Conservation (phyloP, 169 alveolate species). For the Plasmodium inui region DNA sequence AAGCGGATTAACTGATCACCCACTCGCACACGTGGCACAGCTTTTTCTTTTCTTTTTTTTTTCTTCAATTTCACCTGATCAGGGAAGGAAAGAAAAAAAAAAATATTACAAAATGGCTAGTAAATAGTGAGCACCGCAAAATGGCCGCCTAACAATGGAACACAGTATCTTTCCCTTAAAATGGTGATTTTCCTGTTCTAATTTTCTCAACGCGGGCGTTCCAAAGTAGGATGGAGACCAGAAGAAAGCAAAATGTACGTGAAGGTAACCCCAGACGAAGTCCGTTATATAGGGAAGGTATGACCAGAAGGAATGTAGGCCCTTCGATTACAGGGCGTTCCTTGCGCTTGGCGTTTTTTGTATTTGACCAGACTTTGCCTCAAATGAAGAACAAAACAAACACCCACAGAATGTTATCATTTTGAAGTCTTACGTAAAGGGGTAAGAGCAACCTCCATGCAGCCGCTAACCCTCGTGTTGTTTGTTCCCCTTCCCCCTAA, state of each 20-base stretch:
- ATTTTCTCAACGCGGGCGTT: not conserved
- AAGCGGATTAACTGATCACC: not conserved
- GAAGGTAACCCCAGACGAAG: not conserved
- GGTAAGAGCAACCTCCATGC: not conserved
- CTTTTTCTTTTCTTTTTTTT: not conserved
- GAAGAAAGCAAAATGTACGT: not conserved
- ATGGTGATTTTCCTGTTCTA: not conserved
- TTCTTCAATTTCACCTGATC: not conserved
- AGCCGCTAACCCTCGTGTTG: not conserved
- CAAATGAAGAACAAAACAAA: not conserved
- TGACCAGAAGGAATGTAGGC: not conserved
- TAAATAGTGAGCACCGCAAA: not conserved
- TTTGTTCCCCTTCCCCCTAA: not conserved
- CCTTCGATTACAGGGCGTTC: not conserved
- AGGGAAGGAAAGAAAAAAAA: not conserved
- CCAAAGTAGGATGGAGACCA: not conserved
- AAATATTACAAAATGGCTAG: conserved; percentile 3
- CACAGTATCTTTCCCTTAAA: not conserved
- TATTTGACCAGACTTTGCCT: not conserved
- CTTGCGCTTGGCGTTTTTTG: not conserved
- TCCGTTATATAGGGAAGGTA: not conserved
- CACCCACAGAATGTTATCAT: not conserved
- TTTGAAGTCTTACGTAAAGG: not conserved
- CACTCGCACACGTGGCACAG: not conserved
- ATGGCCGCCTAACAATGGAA: not conserved